Base-by-base conservation (phyloP, 2,329 filamentous ascomycete species). In the Zasmidium citrigriseum region DNA sequence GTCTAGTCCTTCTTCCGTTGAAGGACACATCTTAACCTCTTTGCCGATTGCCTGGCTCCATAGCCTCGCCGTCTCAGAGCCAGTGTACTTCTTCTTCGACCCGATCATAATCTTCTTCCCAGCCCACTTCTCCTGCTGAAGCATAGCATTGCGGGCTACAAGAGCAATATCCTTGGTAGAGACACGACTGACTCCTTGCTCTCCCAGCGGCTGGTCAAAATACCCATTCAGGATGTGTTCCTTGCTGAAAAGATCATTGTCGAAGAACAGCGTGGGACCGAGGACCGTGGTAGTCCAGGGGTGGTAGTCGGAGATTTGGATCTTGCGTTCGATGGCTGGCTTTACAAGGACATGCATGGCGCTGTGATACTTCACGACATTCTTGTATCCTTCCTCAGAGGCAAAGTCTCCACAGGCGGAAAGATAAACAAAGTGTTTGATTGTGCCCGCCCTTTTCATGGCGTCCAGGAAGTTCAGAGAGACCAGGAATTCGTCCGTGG, bases 61-160 rank as follows among this genome's bases (percentile, higher is more conserved):
- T 7, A 61, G 24, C 2, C 21, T 48, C 1, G 46, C 48, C 3
- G 29, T 48, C 24, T 63, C 61, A 3, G 48, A 9, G 2, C 55
- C 59, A 1, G 58, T 54, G 18, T 52, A 63, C 9, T 11, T 18
- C 20, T 51, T 48, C n/a, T 50, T 29, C 20, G 55, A 57, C 5
- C 61, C 61, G 4, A 63, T 54, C 55, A 59, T 59, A 25, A 63
- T 54, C 49, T 63, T 63, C 25, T 55, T 57, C 4, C 60, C 60
- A 3, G 49, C 61, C 52, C 53, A 61, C 7, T 24, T 44, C 7
- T 44, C 16, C 9, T 38, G 51, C 3, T 48, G 7, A 1, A 59
- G 45, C 11, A 63, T 41, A 12, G 55, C 34, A 25, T 59, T 59
- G 5, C 45, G 44, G 7, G 56, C 59, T 2, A 48, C 56, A 12